Base-by-base conservation (phyloP, 495 filamentous ascomycete species). In the Penicillium canariense region DNA sequence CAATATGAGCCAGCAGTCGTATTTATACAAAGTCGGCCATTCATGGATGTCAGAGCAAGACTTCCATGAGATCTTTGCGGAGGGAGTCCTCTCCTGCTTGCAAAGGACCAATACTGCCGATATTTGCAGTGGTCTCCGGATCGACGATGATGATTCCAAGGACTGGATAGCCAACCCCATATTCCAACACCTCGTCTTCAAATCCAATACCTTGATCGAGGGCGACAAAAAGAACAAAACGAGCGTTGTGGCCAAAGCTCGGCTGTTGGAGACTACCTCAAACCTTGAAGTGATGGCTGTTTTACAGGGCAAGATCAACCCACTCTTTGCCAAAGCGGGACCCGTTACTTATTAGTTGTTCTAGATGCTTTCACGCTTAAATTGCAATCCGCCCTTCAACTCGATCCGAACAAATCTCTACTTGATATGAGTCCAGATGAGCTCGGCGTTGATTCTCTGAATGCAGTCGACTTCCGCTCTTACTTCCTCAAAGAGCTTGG, bases 11-110 rank as follows among this genome's bases (percentile, higher is more conserved):
- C 55, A 60, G 47, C 62, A 63, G 52, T 53, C 50, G 2, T 63
- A 63, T 35, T 52, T 61, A 7, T 65, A 55, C 44, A 59, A 53
- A 56, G 60, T 52, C 18, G 65, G 61, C 6, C 50, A 61, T 50
- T 57, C 71, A 18, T 77, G 72, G 52, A 78, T 85, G 47, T 84
- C 82, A 1, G 83, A 87, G 57, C 72, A 72, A 7, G 82, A 86
- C 47, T 68, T 85, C 45, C 80, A 82, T 31, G 78, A 84, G 53
- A 73, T 83, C 59, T 84, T 86, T 56, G 70, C 81, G 9, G 83
- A 86, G 59, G 79, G 81, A 17, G 73, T 87, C 17, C 35, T 65
- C 1, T 54, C 63, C 0, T 66, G 61, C 25, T 15, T 51, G 20
- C 40, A 65, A 22, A 26, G 49, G 9, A 20, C 30, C 0, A 43